These are phyloP conservation scores for Eucalyptus sp. DNA, from an alignment of 345 rosid genomes.

Conservation along the genomic window DNA sequence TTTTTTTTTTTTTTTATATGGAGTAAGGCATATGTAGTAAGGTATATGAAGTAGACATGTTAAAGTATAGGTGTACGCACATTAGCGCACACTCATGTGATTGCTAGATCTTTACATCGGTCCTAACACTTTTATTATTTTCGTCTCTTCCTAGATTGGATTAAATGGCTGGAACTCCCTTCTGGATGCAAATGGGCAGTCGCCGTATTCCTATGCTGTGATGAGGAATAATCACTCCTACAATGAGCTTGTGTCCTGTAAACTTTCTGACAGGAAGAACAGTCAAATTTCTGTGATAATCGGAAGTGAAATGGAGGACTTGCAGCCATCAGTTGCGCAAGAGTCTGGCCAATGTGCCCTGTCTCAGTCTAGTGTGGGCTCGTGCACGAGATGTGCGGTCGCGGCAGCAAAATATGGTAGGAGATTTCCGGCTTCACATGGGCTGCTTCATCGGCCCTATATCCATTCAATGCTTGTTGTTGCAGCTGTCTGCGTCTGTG, in stretches of 20 bases:
- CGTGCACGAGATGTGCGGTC: conserved; percentile 57
- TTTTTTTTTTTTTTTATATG: not conserved
- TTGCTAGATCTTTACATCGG: not conserved
- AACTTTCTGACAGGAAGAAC: conserved; percentile 56
- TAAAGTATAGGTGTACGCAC: not conserved
- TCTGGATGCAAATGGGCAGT: conserved; percentile 45
- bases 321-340: not conserved
- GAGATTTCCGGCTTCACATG: conserved; percentile 34
- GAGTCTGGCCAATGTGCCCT: not conserved
- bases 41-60: not conserved
- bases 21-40: not conserved
- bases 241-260: conserved; percentile 57
- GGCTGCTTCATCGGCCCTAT: conserved; percentile 67
- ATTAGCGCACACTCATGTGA: not conserved
- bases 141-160: conserved; percentile 38
- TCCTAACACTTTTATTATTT: not conserved
- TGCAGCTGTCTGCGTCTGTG: conserved; percentile 92
- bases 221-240: conserved; percentile 60
- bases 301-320: conserved; percentile 4
- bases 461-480: conserved; percentile 77
- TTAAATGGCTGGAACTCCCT: conserved; percentile 60
- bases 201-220: conserved; percentile 58
- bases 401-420: conserved; percentile 32
- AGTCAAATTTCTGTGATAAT: conserved; percentile 57
- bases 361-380: conserved; percentile 1